These are phyloP conservation scores for Lachnellula occidentalis DNA, from an alignment of 2,329 filamentous ascomycete species.

Conservation along the genomic window DNA sequence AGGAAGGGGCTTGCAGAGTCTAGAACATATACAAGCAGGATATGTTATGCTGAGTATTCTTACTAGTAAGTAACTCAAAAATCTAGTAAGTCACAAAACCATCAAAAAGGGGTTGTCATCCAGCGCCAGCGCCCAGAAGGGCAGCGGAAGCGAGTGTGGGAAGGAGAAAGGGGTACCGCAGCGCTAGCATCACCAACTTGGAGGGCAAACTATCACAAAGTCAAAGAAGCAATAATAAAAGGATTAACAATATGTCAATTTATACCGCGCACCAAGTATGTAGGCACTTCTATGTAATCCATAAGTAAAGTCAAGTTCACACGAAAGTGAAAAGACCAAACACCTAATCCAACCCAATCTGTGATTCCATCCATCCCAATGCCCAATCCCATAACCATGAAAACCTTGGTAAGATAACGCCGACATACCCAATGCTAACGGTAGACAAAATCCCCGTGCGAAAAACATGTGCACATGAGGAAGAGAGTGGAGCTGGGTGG, in stretches of 20 bases:
- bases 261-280: not conserved
- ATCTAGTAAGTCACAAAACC: too few relatives aligned
- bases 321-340: not conserved
- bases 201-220: too few relatives aligned
- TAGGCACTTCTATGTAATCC: not conserved
- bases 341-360: not conserved
- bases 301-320: not conserved
- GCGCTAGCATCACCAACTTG: too few relatives aligned
- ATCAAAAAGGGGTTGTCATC: too few relatives aligned
- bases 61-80: too few relatives aligned
- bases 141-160: too few relatives aligned
- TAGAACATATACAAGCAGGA: too few relatives aligned
- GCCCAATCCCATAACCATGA: not conserved
- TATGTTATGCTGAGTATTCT: too few relatives aligned
- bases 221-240: too few relatives aligned
- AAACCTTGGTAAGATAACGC: not conserved
- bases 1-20: too few relatives aligned
- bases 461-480: slow-evolving; percentile 2
- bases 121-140: too few relatives aligned
- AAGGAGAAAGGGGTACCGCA: too few relatives aligned
- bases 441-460: not conserved
- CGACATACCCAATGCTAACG: not conserved
- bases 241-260: not conserved
- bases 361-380: not conserved
- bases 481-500: slow-evolving; percentile 29